Evolutionary conservation across 2,329 filamentous ascomycete species (phyloP).

Genomic region (Fusarium palustre): DNA sequence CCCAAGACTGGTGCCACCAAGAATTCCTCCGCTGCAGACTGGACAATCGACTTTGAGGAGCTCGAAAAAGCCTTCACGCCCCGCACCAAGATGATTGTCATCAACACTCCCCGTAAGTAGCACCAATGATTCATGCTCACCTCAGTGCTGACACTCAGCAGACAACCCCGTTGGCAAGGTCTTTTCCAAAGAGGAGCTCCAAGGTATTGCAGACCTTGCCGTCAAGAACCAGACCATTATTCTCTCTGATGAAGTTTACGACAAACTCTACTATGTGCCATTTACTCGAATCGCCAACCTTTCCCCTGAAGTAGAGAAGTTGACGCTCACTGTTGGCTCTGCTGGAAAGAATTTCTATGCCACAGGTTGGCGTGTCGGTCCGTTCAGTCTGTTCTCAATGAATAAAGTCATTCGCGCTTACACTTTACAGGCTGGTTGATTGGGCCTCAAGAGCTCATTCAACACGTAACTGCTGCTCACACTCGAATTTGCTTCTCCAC

Average conservation of each 20-base stretch:
- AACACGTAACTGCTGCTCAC: conserved; percentile 91
- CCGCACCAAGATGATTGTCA: conserved; percentile 95
- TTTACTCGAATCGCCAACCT: conserved; percentile 94
- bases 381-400: conserved; percentile 28
- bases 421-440: conserved; percentile 79
- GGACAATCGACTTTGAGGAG: conserved; percentile 86
- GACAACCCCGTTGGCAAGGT: conserved; percentile 99
- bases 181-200: conserved; percentile 84
- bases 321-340: conserved; percentile 94
- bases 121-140: background rate
- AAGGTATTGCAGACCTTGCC: conserved; percentile 86
- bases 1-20: conserved; percentile 81
- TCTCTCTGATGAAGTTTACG: conserved; percentile 92
- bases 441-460: conserved; percentile 87
- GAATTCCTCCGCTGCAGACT: conserved; percentile 88
- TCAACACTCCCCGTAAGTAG: conserved; percentile 74
- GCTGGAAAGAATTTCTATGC: conserved; percentile 99
- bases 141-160: conserved; percentile 36
- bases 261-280: conserved; percentile 92
- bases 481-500: conserved; percentile 96
- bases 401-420: background rate
- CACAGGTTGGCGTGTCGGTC: conserved; percentile 91
- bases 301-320: conserved; percentile 86
- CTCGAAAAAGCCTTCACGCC: conserved; percentile 84
- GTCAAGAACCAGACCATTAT: conserved; percentile 96